Percentiles rank a stretch among this genome's conserved stretches.
Evolutionary conservation across 176 grass and related monocot species (phyloP).

Genomic region (Cenchrus americanus): DNA sequence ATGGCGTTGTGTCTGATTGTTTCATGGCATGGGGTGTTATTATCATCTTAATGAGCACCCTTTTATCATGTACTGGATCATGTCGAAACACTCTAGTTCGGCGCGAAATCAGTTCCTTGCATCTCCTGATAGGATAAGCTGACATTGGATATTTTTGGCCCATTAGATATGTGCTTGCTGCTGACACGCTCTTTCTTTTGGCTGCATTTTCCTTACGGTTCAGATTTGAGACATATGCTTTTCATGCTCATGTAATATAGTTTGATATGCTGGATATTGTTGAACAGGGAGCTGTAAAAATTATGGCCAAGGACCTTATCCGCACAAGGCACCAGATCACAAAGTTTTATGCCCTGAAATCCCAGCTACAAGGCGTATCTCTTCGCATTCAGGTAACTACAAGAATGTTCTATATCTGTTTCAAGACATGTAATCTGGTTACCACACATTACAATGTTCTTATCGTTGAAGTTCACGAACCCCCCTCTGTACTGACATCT

Average conservation of each 20-base stretch:
- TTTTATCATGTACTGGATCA: background rate
- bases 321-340: constrained; percentile 89
- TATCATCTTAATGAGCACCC: too few species aligned
- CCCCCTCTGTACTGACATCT: background rate
- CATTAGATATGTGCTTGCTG: background rate
- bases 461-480: background rate
- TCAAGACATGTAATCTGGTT: background rate
- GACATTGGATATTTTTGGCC: background rate
- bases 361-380: constrained; percentile 90
- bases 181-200: background rate
- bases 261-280: constrained; percentile 21
- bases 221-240: background rate
- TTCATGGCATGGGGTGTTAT: background rate
- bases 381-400: constrained; percentile 79
- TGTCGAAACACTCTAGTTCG: background rate
- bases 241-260: background rate
- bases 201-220: background rate
- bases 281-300: constrained; percentile 82
- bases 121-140: background rate
- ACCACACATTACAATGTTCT: background rate
- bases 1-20: background rate
- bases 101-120: background rate
- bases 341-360: constrained; percentile 90
- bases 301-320: constrained; percentile 95
- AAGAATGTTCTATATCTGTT: background rate